phyloP scores from a whole-genome alignment of 192 early-diverging fungal species.

The Backusella sp. region DNA sequence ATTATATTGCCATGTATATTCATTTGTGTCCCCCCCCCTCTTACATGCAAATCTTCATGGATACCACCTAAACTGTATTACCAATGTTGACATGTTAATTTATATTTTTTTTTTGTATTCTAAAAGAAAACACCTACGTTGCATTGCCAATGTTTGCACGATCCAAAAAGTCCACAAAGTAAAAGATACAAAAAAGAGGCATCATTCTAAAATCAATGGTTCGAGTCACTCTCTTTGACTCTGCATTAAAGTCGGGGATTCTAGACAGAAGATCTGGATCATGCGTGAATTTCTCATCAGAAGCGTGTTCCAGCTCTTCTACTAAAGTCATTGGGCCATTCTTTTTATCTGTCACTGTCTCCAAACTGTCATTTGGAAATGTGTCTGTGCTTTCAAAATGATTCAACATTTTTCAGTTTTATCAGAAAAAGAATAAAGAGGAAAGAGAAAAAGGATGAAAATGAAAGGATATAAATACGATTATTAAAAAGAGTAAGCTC shows the following conservation, averaged over 20 bases:
- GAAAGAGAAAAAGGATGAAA: neutral
- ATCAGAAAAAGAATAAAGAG: neutral
- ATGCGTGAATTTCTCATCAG: neutral
- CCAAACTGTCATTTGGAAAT: neutral
- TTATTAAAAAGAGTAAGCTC: neutral
- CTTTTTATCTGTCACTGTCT: neutral
- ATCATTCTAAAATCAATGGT: slow-evolving; percentile 58
- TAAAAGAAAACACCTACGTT: slow-evolving; percentile 44
- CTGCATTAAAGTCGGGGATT: slow-evolving; percentile 4
- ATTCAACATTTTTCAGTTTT: neutral
- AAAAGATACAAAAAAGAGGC: slow-evolving; percentile 60
- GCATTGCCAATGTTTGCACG: slow-evolving; percentile 75
- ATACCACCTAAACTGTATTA: slow-evolving; percentile 27
- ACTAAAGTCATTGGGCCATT: neutral
- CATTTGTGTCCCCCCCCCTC: slow-evolving; percentile 21
- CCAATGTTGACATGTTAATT: neutral
- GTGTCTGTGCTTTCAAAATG: neutral
- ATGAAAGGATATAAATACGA: neutral
- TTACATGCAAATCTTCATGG: slow-evolving; percentile 45
- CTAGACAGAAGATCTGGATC: neutral
- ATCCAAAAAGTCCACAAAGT: slow-evolving; percentile 62
- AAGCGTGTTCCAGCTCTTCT: neutral
- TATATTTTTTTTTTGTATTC: too few relatives aligned
- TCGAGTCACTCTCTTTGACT: slow-evolving; percentile 42
- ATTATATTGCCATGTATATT: slow-evolving; percentile 2